Base-by-base conservation (phyloP, 2,329 filamentous ascomycete species). In the Sphaerulina vaccinii region DNA sequence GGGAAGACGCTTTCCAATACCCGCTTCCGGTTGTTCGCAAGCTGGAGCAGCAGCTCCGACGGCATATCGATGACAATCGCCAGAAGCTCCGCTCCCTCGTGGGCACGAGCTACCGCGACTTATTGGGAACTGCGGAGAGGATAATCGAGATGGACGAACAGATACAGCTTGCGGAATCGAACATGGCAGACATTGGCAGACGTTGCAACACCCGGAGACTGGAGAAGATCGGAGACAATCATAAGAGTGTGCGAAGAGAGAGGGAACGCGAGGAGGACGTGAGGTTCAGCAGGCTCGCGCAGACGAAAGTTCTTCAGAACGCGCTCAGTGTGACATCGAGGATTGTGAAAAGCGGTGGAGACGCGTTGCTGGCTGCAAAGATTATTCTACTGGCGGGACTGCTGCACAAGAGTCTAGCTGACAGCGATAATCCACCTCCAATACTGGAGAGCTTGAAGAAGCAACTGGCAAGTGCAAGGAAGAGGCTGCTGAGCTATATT, bases 51-150 rank as follows among this genome's bases (percentile, higher is more conserved):
- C 81, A 86, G 70, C 75, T 87, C 52, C 82, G 82, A 49, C 74
- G 74, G 54, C 80, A 82, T 68, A 79, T 83, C 59, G 72, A 79
- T 41, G 82, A 81, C 61, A 85, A 86, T 70, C 80, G 79, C 65
- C 80, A 84, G 70, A 84, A 83, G 71, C 75, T 87, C 62, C 78
- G 84, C 61, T 79, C 80, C 58, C 76, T 86, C 51, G 84, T 87
- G 57, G 84, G 84, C 16, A 76, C 80, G 62, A 81, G 82, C 65
- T 97, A 97, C 71, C 87, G 92, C 61, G 89, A 93, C 63, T 83
- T 97, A 7, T 83, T 97, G 21, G 88, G 88, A 46, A 96, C 92
- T 0, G 92, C 92, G 49, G 91, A 96, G 72, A 85, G 85, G n/a
- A 97, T 97, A 60, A 87, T 96, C 49, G 81, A 85, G 55, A 96